Evolutionary conservation across 768 basidiomycete genomes (phyloP).

Genomic region (Termitomyces sp.): DNA sequence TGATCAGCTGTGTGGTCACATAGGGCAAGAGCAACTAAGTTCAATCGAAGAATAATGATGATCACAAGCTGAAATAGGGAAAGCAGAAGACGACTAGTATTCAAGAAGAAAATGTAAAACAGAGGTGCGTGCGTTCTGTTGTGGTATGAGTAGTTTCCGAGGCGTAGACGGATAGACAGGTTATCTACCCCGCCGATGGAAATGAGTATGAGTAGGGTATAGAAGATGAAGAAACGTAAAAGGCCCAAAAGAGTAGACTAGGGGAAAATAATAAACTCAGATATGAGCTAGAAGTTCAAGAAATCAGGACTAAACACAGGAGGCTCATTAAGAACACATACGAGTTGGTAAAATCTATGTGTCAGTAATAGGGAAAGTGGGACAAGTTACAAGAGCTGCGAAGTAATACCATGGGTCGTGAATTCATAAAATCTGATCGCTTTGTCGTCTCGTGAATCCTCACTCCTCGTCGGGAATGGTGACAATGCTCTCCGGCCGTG

Average conservation of each 20-base stretch:
- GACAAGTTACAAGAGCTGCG: not conserved
- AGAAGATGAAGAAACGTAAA: not conserved
- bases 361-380: not conserved
- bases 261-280: not conserved
- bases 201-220: not conserved
- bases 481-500: constrained; percentile 34
- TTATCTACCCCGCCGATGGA: not conserved
- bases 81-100: not conserved
- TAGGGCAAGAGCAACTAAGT: not conserved
- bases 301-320: not conserved
- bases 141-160: not conserved
- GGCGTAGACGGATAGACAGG: not conserved
- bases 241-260: not conserved
- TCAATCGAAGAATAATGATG: not conserved
- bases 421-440: constrained; percentile 1
- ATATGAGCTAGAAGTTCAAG: not conserved
- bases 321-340: not conserved
- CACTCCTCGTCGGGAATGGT: constrained; percentile 53
- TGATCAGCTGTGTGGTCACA: too few relatives aligned
- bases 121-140: not conserved
- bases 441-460: constrained; percentile 1
- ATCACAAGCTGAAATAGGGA: not conserved
- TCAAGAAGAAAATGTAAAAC: not conserved
- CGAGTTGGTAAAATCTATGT: not conserved
- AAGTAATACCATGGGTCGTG: not conserved